phyloP scores from a whole-genome alignment of 805 yeast genomes.

The Nakazawaea peltata region DNA sequence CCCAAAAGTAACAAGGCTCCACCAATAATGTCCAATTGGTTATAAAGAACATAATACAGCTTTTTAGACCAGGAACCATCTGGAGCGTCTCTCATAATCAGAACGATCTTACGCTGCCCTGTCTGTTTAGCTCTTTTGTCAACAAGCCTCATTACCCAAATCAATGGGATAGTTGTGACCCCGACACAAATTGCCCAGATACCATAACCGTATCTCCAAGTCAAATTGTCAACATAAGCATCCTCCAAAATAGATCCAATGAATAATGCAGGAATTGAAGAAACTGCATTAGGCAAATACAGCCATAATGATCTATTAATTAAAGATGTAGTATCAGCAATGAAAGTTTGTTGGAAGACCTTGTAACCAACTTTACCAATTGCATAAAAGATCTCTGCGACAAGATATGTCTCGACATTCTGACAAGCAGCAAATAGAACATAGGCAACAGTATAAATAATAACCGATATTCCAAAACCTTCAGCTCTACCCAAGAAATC shows the following conservation, averaged over 20 bases:
- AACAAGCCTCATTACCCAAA: slow-evolving; percentile 15
- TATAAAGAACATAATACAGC: slow-evolving; percentile 10
- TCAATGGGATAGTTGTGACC: slow-evolving; percentile 15
- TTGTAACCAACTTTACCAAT: slow-evolving; percentile 29
- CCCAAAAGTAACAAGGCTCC: slow-evolving; percentile 16
- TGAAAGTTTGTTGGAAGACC: slow-evolving; percentile 25
- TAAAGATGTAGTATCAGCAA: slow-evolving; percentile 31
- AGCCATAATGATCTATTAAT: slow-evolving; percentile 28
- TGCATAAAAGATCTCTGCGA: slow-evolving; percentile 27
- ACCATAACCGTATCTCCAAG: slow-evolving; percentile 7
- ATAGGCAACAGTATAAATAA: slow-evolving; percentile 27
- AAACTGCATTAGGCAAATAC: slow-evolving; percentile 24
- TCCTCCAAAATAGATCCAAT: slow-evolving; percentile 21
- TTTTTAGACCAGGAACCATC: slow-evolving; percentile 12
- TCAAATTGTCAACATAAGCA: slow-evolving; percentile 13
- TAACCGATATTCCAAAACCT: slow-evolving; percentile 24
- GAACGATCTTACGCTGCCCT: slow-evolving; percentile 7
- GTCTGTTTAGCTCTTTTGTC: slow-evolving; percentile 14
- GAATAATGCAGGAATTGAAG: slow-evolving; percentile 20
- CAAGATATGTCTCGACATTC: slow-evolving; percentile 25
- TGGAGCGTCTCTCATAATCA: slow-evolving; percentile 12
- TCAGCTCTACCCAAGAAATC: slow-evolving; percentile 32
- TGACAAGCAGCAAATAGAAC: slow-evolving; percentile 27
- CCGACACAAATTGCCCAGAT: slow-evolving; percentile 8
- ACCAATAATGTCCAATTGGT: slow-evolving; percentile 19